phyloP scores from a whole-genome alignment of 164 flowering plant species.

The Cinnamomum micranthum region DNA sequence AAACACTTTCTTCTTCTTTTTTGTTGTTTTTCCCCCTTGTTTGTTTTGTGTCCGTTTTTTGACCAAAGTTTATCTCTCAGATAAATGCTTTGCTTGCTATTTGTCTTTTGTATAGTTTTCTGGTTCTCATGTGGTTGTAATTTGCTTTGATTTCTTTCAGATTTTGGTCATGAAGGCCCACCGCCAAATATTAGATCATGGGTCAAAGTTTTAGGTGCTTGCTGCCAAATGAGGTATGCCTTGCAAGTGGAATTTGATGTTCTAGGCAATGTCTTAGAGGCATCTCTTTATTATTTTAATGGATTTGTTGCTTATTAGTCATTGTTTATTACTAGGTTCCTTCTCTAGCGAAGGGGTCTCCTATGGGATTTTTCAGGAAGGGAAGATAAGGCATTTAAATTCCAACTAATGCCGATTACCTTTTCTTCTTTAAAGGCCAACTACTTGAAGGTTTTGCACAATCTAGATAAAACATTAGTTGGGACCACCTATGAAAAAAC shows the following conservation, averaged over 20 bases:
- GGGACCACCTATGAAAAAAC: too few relatives aligned
- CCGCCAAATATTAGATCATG: constrained; percentile 73
- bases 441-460: too few relatives aligned
- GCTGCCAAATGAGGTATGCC: constrained; percentile 59
- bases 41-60: too few relatives aligned
- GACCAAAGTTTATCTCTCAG: too few relatives aligned
- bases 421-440: too few relatives aligned
- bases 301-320: neutral
- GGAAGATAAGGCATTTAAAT: too few relatives aligned
- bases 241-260: neutral
- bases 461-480: too few relatives aligned
- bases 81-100: neutral
- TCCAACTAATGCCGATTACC: too few relatives aligned
- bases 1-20: too few relatives aligned
- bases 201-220: constrained; percentile 51
- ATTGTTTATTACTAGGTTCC: neutral
- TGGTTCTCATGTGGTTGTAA: neutral
- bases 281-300: neutral
- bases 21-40: too few relatives aligned
- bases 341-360: too few relatives aligned
- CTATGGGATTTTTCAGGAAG: too few relatives aligned
- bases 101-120: neutral
- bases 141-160: constrained; percentile 22
- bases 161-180: constrained; percentile 46
- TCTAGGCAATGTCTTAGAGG: neutral